These are phyloP conservation scores for Lachnellula subtilissima DNA, from an alignment of 2,329 filamentous ascomycete genomes.

Conservation along the genomic window DNA sequence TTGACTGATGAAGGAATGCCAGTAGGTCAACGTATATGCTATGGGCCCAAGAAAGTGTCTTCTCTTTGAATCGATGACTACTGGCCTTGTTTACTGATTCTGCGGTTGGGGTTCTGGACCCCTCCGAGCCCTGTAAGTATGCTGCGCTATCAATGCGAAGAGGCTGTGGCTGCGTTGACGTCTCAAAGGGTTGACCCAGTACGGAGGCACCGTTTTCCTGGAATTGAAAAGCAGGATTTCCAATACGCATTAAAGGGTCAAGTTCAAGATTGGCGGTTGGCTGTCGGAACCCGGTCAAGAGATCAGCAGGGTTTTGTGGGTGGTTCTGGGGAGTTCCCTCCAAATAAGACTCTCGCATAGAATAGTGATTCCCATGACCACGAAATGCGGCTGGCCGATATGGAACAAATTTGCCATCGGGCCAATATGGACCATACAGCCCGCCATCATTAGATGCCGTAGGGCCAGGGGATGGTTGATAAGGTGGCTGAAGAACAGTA, in stretches of 20 bases:
- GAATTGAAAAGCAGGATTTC: constrained; percentile 5
- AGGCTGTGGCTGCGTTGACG: constrained; percentile 1
- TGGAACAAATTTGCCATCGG: constrained; percentile 49
- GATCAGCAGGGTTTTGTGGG: constrained; percentile 6
- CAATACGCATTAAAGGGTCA: constrained; percentile 5
- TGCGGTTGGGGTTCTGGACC: constrained; percentile 18
- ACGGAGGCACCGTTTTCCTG: not conserved
- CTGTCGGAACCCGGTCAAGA: constrained; percentile 12
- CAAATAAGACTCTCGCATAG: constrained; percentile 8
- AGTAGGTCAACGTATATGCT: constrained; percentile 68
- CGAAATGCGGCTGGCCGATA: constrained; percentile 54
- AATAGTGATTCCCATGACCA: constrained; percentile 41
- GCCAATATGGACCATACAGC: constrained; percentile 58
- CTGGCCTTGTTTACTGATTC: constrained; percentile 21
- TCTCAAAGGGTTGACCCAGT: constrained; percentile 5
- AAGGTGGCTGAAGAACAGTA: constrained; percentile 53
- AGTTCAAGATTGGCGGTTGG: constrained; percentile 5
- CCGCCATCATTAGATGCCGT: constrained; percentile 53
- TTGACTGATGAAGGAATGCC: constrained; percentile 56
- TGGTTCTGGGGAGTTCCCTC: constrained; percentile 10
- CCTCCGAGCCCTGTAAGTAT: constrained; percentile 14
- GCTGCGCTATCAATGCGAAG: constrained; percentile 2
- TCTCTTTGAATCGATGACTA: constrained; percentile 58
- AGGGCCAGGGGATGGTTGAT: constrained; percentile 53
- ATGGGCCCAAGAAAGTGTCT: constrained; percentile 65